A percentile compares a stretch with the other conserved stretches of the same genome.
Conservation (phyloP, 1,284 basidiomycete species). For the Vanrija sp. region DNA sequence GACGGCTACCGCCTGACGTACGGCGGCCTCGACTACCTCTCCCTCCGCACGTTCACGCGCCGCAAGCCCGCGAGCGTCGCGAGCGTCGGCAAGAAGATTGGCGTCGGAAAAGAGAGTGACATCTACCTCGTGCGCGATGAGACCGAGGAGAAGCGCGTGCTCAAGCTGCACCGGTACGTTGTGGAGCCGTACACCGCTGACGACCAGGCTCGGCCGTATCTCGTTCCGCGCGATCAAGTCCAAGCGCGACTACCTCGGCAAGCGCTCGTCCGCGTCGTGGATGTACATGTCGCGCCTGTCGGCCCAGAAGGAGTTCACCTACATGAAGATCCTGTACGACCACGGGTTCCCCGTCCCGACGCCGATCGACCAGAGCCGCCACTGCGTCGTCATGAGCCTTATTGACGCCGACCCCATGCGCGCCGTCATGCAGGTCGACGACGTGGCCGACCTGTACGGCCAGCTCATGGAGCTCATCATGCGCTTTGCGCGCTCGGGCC, state of each 20-base stretch:
- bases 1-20: constrained; percentile 97
- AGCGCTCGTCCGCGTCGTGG: constrained; percentile 94
- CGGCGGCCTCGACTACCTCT: constrained; percentile 93
- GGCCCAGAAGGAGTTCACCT: constrained; percentile 95
- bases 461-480: constrained; percentile 93
- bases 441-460: constrained; percentile 86
- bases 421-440: constrained; percentile 76
- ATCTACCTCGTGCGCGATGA: constrained; percentile 88
- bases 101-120: constrained; percentile 97
- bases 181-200: background rate
- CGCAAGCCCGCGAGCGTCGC: constrained; percentile 67
- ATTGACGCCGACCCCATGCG: constrained; percentile 97
- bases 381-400: constrained; percentile 93
- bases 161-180: constrained; percentile 81
- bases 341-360: constrained; percentile 89
- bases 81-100: constrained; percentile 94
- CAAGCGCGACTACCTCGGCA: constrained; percentile 95
- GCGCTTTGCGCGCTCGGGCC: constrained; percentile 82
- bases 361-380: constrained; percentile 90
- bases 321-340: constrained; percentile 97
- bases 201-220: constrained; percentile 77
- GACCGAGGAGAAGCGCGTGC: constrained; percentile 76
- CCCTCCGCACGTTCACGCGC: constrained; percentile 87
- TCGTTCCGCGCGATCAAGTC: constrained; percentile 96
- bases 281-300: constrained; percentile 98